Evolutionary conservation across 2,329 filamentous ascomycete genomes (phyloP).

Genomic region (Ophiostoma novo-ulmi): DNA sequence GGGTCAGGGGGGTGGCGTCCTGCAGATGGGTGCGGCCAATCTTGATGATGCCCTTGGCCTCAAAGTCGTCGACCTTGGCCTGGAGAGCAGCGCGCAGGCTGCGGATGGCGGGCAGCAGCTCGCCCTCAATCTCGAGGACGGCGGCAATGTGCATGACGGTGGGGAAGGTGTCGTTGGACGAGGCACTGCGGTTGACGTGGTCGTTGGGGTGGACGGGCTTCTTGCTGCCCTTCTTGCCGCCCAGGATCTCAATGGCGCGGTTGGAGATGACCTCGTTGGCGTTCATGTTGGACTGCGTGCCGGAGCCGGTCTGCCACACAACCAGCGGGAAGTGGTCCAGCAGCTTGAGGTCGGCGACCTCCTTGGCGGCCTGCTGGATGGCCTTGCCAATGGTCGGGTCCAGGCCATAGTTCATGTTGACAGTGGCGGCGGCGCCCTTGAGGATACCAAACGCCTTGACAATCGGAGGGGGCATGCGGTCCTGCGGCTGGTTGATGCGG

Average conservation of each 20-base stretch:
- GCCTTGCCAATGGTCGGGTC: constrained; percentile 86
- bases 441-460: constrained; percentile 92
- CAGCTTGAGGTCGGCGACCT: constrained; percentile 90
- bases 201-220: constrained; percentile 99
- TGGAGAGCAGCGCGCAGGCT: constrained; percentile 79
- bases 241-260: constrained; percentile 95
- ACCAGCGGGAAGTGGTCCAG: constrained; percentile 97
- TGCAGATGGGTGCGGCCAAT: constrained; percentile 97
- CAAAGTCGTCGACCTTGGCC: constrained; percentile 82
- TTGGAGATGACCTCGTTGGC: constrained; percentile 99
- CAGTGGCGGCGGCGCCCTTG: constrained; percentile 91
- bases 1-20: constrained; percentile 90
- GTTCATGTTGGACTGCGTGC: constrained; percentile 99
- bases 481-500: constrained; percentile 98
- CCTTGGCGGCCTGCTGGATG: constrained; percentile 88
- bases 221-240: constrained; percentile 90
- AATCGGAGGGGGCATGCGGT: constrained; percentile 93
- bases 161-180: constrained; percentile 98
- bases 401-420: constrained; percentile 92
- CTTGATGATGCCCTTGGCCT: constrained; percentile 88
- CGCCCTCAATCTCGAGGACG: constrained; percentile 83
- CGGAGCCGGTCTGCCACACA: constrained; percentile 98
- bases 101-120: constrained; percentile 75
- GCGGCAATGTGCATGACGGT: constrained; percentile 99
- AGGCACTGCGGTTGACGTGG: constrained; percentile 98